Evolutionary conservation across 768 basidiomycete genomes (phyloP).

Genomic region (Mycena indigotica): DNA sequence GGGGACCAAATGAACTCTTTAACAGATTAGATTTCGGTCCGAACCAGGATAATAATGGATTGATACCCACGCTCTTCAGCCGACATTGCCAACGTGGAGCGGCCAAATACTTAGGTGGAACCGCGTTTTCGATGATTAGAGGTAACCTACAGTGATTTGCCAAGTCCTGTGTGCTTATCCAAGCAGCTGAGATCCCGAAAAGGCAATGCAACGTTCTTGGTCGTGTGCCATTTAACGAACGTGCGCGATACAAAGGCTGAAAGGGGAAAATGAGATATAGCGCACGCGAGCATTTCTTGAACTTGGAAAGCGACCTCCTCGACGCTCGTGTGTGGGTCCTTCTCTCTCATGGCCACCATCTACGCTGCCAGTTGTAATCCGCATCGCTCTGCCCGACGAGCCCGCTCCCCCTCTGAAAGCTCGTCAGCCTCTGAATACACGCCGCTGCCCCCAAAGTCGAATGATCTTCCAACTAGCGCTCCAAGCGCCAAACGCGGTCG

Average conservation of each 20-base stretch:
- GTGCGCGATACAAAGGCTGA: slow-evolving; percentile 17
- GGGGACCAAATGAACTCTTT: too few species aligned
- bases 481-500: slow-evolving; percentile 64
- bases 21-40: too few species aligned
- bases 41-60: too few species aligned
- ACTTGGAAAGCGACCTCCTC: too few species aligned
- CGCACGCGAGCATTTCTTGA: too few species aligned
- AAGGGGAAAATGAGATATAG: too few species aligned
- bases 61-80: too few species aligned
- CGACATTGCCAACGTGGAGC: too few species aligned
- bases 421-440: slow-evolving; percentile 57
- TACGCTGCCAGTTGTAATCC: slow-evolving; percentile 22
- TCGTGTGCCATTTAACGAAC: neutral
- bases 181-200: neutral
- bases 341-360: neutral
- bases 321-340: too few species aligned
- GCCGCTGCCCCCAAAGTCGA: slow-evolving; percentile 29
- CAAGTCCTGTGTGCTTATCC: slow-evolving; percentile 13
- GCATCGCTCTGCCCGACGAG: slow-evolving; percentile 17
- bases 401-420: slow-evolving; percentile 45
- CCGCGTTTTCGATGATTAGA: too few species aligned
- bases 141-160: too few species aligned
- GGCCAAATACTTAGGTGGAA: too few species aligned
- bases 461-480: slow-evolving; percentile 21
- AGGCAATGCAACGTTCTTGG: neutral